Base-by-base conservation (phyloP, 495 filamentous ascomycete species). In the Bacidia gigantensis region DNA sequence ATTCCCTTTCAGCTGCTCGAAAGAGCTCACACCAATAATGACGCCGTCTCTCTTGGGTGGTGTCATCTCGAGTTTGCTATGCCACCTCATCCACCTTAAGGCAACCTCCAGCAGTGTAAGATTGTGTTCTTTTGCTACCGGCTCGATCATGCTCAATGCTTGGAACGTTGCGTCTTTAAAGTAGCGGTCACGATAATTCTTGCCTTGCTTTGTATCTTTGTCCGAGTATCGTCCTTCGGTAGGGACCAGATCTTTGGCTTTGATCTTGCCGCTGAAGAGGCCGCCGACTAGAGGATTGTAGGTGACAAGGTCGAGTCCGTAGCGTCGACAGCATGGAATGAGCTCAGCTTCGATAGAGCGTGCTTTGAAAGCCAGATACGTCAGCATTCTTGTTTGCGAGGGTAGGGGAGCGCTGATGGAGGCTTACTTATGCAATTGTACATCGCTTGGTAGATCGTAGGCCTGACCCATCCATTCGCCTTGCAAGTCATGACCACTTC, bases 241-340 rank as follows among this genome's bases (percentile, higher is more conserved):
- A 3, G 86, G 85, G 0, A 82, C 66, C 41, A 44, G 41, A 61
- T 86, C 84, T 25, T 64, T 67, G 32, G 76, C 74, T 68, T 86
- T 89, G 70, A 88, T 89, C 62, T 92, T 92, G 49, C 89, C 87
- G 22, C 81, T 82, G 61, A 95, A 84, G 18, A 95, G 64, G 0
- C 89, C 89, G 3, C 88, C 89, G 10, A 86, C 87, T 47, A 86
- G 69, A 0, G 89, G 89, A 64, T 95, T 95, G 67, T 96, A 95
- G n/a, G 90, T 72, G 23, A 95, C 88, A 22, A 95, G 77, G 54
- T 92, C 85, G 24, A 96, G 71, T 0, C 86, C 85, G 61, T 90
- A 95, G 14, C 86, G 79, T n/a, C 80, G 76, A 58, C 86, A 94
- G 3, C 80, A 80, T 0, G 78, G 82, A 25, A 95, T 73, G 29